Evolutionary conservation across 2,329 filamentous ascomycete species (phyloP), one percentile per base, ranked within the genome.

Genomic region (Hypoxylon sp.): DNA sequence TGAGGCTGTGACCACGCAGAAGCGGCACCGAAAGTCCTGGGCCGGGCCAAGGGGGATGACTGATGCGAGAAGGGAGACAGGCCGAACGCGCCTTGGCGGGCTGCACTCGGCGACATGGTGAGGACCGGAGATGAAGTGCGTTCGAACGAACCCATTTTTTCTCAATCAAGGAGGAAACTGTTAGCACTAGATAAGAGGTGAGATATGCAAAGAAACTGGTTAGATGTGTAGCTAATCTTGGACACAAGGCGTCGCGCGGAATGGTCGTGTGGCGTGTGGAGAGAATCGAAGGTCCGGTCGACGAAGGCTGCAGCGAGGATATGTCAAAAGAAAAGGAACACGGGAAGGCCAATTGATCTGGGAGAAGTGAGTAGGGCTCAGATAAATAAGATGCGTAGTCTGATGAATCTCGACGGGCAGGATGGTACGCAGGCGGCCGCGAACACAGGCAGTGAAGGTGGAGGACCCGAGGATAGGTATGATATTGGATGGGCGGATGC

Each of bases 21-120:
- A 54, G 73, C 60, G 29, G 72, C 65, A 55, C 71, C 68, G 62
- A 77, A 74, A 13, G 74, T 67, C 50, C 73, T 69, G 49, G 73
- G 61, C 50, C 67, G 68, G 57, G 64, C 68, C 45, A 72, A 55
- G 37, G 68, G 63, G 60, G 70, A 72, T 27, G 68, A 53, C 55
- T 77, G 74, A 65, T 76, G 75, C 50, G 76, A 69, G 61, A 75
- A 74, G 68, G 74, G 65, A 55, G 74, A 70, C 65, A 72, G 75
- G 68, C 73, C 73, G 63, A 79, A 75, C 63, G 73, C 70, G 56
- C 70, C 68, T 60, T 77, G 77, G 64, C 79, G 77, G 62, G 74
- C 71, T 53, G 74, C 70, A 69, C 77, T 78, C 53, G 77, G 74
- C 49, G 74, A 74, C 72, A 81, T 78, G 71, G 76, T 77, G 56